Evolutionary conservation across 2,329 filamentous ascomycete species (phyloP).

Genomic region (Aureobasidium musti): DNA sequence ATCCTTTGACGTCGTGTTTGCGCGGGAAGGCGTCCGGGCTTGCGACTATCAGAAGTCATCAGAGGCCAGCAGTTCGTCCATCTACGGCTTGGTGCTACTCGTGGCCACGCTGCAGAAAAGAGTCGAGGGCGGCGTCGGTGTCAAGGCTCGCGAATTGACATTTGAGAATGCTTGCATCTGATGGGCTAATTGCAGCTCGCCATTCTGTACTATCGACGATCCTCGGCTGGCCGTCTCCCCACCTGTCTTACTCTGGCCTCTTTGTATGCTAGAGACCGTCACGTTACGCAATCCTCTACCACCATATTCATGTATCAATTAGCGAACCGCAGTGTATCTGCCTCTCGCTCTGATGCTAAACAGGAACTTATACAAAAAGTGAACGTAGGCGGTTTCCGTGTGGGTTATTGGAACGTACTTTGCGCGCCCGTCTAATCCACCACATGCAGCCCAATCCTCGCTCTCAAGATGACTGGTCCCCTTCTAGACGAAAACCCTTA

Average conservation of each 20-base stretch:
- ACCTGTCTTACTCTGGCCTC: neutral
- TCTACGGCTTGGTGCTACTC: too few relatives aligned
- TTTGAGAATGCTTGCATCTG: neutral
- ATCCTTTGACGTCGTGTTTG: neutral
- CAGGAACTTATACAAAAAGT: constrained; percentile 9
- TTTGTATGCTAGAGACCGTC: neutral
- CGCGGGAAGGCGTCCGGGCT: constrained; percentile 6
- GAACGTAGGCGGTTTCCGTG: neutral
- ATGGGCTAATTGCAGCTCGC: neutral
- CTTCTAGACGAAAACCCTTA: neutral
- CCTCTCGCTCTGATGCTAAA: neutral
- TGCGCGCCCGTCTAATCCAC: neutral
- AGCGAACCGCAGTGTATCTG: neutral
- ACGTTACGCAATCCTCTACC: neutral
- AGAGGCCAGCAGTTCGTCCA: neutral
- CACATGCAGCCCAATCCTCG: constrained; percentile 7
- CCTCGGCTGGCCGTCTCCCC: neutral
- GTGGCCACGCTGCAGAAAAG: neutral
- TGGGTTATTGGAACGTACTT: constrained; percentile 3
- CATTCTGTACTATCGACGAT: constrained; percentile 1
- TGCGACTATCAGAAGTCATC: neutral
- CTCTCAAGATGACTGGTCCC: neutral
- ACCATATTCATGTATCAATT: neutral
- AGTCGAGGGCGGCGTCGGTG: neutral
- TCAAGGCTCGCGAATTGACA: neutral